A percentile compares a stretch with the other conserved stretches of the same genome.
Evolutionary conservation across 495 filamentous ascomycete species (phyloP).

Genomic region (Xylaria grammica): DNA sequence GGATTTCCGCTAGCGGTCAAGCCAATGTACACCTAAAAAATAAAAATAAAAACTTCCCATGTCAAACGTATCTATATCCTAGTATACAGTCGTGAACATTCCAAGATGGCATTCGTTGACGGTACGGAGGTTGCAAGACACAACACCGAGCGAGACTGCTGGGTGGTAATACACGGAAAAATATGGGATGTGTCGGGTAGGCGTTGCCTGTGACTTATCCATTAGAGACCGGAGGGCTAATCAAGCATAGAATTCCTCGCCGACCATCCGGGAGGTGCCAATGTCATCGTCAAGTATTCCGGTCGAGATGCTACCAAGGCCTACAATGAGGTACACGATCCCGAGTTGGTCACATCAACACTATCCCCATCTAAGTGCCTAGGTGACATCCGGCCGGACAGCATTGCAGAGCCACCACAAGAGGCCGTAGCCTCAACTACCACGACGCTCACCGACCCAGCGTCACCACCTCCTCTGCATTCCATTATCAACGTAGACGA

Average conservation of each 20-base stretch:
- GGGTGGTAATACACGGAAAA: conserved; percentile 1
- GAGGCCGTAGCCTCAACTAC: background rate
- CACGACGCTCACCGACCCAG: background rate
- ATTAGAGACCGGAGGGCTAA: background rate
- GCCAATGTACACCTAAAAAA: no score
- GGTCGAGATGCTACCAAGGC: conserved; percentile 5
- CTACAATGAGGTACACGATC: conserved; percentile 3
- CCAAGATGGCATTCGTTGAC: background rate
- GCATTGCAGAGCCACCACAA: background rate
- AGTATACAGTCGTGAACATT: background rate
- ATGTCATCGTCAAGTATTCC: background rate
- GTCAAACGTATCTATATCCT: background rate
- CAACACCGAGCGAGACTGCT: conserved; percentile 1
- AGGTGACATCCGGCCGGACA: background rate
- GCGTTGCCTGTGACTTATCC: background rate
- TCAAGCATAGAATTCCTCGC: background rate
- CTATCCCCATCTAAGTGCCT: background rate
- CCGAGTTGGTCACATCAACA: background rate
- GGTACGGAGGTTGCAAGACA: conserved; percentile 4
- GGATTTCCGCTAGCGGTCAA: no score
- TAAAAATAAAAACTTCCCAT: no score
- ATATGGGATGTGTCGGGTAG: conserved; percentile 9
- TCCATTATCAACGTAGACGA: conserved; percentile 70
- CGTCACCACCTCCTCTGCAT: conserved; percentile 64
- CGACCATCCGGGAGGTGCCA: background rate